These are phyloP conservation scores for Dovyalis caffra DNA, from an alignment of 345 rosid species.

Conservation along the genomic window DNA sequence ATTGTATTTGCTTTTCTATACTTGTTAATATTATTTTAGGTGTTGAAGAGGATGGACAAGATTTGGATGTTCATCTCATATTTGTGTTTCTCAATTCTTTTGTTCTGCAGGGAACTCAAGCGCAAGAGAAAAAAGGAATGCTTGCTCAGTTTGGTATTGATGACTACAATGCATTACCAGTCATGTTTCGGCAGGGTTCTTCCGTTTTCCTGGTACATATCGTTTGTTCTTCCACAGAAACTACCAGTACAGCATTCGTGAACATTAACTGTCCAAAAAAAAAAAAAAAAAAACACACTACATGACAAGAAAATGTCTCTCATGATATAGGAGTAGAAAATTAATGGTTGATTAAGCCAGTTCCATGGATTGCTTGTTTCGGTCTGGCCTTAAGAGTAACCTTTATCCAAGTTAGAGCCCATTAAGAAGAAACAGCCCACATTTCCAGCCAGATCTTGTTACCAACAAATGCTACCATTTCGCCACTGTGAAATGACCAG, in stretches of 20 bases:
- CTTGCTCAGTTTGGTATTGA: slow-evolving; percentile 67
- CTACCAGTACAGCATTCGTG: background rate
- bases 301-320: too few relatives aligned
- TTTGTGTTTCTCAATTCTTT: background rate
- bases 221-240: slow-evolving; percentile 1
- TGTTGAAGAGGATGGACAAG: background rate
- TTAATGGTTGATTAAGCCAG: too few relatives aligned
- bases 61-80: background rate
- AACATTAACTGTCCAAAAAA: background rate
- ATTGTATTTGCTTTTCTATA: background rate
- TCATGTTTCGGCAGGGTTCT: slow-evolving; percentile 75
- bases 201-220: slow-evolving; percentile 53
- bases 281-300: background rate
- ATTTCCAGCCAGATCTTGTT: too few relatives aligned
- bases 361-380: too few relatives aligned
- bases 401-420: too few relatives aligned
- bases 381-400: too few relatives aligned
- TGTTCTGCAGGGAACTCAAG: slow-evolving; percentile 68
- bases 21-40: background rate
- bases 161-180: slow-evolving; percentile 48
- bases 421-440: too few relatives aligned
- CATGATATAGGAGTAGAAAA: too few relatives aligned
- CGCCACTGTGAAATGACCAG: background rate
- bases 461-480: background rate
- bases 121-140: slow-evolving; percentile 69